Conservation (phyloP, 2,329 filamentous ascomycete species). For the Alternaria postmessia region DNA sequence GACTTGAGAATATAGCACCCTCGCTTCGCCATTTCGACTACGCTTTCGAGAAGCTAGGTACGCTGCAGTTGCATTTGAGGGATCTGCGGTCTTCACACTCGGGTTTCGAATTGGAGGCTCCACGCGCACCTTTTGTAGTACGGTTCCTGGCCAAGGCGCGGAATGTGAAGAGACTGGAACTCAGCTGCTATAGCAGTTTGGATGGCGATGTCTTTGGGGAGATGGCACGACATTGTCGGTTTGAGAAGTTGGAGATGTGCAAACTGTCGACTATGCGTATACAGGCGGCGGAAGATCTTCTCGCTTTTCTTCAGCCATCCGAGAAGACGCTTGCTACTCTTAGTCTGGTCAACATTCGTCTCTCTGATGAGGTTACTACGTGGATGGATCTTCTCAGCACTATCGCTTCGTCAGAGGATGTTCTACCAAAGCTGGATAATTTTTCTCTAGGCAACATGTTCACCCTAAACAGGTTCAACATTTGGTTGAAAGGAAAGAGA, state of each 20-base stretch:
- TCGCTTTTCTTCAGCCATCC: conserved; percentile 23
- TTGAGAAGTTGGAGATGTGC: conserved; percentile 22
- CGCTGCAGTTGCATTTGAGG: conserved; percentile 33
- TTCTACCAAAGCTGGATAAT: conserved; percentile 13
- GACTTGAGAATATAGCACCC: conserved; percentile 29
- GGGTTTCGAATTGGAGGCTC: conserved; percentile 31
- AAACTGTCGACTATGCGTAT: conserved; percentile 30
- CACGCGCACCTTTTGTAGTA: conserved; percentile 35
- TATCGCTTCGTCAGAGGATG: conserved; percentile 11
- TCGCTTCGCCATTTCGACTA: conserved; percentile 19
- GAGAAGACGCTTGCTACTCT: conserved; percentile 19
- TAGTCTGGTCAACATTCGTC: conserved; percentile 20
- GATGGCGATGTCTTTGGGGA: conserved; percentile 33
- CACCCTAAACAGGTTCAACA: neutral
- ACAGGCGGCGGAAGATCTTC: conserved; percentile 16
- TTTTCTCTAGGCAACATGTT: conserved; percentile 24
- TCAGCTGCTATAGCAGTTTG: conserved; percentile 37
- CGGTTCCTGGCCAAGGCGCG: conserved; percentile 37
- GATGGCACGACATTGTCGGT: conserved; percentile 33
- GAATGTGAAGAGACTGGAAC: conserved; percentile 22
- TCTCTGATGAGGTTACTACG: conserved; percentile 13
- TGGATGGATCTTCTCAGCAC: conserved; percentile 27
- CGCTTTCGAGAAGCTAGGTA: conserved; percentile 24
- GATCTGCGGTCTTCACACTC: conserved; percentile 38
- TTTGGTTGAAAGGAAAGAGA: conserved; percentile 14